Percentiles rank a stretch among this genome's conserved stretches.
Evolutionary conservation across 2,329 filamentous ascomycete genomes (phyloP).

Genomic region (Fusarium miscanthi): DNA sequence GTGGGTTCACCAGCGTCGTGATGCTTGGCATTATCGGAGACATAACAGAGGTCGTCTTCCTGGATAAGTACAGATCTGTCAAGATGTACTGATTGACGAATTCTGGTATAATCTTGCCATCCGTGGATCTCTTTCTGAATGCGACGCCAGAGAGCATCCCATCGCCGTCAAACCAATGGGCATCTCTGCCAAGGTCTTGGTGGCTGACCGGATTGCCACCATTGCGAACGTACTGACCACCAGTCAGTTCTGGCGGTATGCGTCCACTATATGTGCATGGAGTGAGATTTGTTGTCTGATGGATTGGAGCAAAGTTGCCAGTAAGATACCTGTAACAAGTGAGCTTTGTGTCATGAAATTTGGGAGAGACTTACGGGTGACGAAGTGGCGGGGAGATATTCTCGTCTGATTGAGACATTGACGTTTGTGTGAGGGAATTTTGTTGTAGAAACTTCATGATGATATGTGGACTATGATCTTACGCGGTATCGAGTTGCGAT

Average conservation of each 20-base stretch:
- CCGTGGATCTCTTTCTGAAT: slow-evolving; percentile 57
- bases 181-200: slow-evolving; percentile 68
- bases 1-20: slow-evolving; percentile 71
- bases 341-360: slow-evolving; percentile 22
- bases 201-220: slow-evolving; percentile 75
- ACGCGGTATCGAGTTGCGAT: no score
- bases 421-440: not conserved
- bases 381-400: not conserved
- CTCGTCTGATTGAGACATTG: not conserved
- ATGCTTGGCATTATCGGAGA: slow-evolving; percentile 75
- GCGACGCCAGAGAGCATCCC: slow-evolving; percentile 77
- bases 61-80: slow-evolving; percentile 71
- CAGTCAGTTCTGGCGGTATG: slow-evolving; percentile 73
- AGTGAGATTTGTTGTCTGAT: slow-evolving; percentile 64
- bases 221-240: slow-evolving; percentile 78
- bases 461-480: not conserved
- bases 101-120: slow-evolving; percentile 61
- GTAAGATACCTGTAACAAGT: slow-evolving; percentile 62
- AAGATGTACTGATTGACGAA: slow-evolving; percentile 78
- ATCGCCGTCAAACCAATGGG: slow-evolving; percentile 81
- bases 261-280: slow-evolving; percentile 66
- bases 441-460: not conserved
- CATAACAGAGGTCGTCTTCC: slow-evolving; percentile 58
- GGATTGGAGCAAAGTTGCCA: slow-evolving; percentile 77
- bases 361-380: slow-evolving; percentile 21